phyloP scores from a whole-genome alignment of 345 rosid genomes.

The Sonneratia caseolaris region DNA sequence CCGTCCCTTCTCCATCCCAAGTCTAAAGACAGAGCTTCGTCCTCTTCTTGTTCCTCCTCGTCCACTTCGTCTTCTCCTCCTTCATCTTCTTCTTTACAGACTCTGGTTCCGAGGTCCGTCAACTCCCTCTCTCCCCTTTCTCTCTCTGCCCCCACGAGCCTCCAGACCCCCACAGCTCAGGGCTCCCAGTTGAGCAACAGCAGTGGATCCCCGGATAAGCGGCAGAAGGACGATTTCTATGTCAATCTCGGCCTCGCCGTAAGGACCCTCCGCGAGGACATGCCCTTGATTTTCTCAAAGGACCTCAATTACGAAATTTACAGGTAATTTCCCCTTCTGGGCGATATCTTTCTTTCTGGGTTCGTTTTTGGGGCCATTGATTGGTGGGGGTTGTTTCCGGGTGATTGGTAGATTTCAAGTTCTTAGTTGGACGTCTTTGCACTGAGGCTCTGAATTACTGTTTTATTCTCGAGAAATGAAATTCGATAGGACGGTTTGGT shows the following conservation, averaged over 20 bases:
- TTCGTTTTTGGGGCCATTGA: neutral
- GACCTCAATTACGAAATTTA: constrained; percentile 83
- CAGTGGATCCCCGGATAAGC: constrained; percentile 21
- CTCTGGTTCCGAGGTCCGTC: neutral
- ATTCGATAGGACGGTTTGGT: no score
- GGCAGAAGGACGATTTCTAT: constrained; percentile 51
- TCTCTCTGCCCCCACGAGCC: constrained; percentile 10
- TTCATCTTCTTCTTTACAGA: neutral
- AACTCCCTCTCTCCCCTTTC: constrained; percentile 10
- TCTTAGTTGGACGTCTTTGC: no score
- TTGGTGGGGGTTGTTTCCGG: no score
- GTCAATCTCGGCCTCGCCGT: constrained; percentile 79
- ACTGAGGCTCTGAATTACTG: no score
- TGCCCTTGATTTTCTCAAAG: constrained; percentile 58
- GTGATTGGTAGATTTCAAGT: neutral
- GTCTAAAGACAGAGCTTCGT: constrained; percentile 26
- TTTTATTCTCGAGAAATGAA: no score
- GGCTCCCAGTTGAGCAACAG: constrained; percentile 30
- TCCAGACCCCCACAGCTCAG: constrained; percentile 16
- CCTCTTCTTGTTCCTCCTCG: constrained; percentile 15
- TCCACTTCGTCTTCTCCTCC: constrained; percentile 6
- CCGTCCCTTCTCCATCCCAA: constrained; percentile 42
- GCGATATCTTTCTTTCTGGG: constrained; percentile 14
- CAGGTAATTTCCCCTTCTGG: constrained; percentile 38
- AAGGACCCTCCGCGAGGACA: constrained; percentile 77